Evolutionary conservation across 352 stramenopile species (phyloP), one percentile per base, ranked within the genome.

Genomic region (Plasmopara halstedii): DNA sequence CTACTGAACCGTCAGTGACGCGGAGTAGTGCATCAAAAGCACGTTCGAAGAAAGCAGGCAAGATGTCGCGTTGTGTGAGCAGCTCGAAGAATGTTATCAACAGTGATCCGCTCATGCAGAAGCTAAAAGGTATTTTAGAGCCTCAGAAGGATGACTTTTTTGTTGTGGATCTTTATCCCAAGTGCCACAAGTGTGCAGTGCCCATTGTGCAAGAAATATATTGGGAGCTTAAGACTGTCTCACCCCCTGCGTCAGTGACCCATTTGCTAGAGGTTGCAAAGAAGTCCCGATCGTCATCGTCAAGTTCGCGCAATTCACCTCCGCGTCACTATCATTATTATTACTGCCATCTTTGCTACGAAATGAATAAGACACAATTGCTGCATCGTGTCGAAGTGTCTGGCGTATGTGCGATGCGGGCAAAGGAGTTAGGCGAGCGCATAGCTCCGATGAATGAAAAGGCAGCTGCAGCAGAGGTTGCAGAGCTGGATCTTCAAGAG

Each of bases 61-160:
- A 60, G 14, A 44, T 69, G 6, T 62, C 62, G 4, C 70, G 67
- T 17, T 59, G 67, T 22, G 52, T 63, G 22, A 85, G 52, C 32
- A 58, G 43, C 41, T 73, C 70, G 20, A 93, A 92, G 56, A 83
- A 77, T 19, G 74, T 81, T 9, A 62, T 92, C 13, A 92, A 92
- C 45, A 74, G 56, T 40, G 95, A 99, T 50, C 94, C 91, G 36
- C 83, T 99, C 19, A 98, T 99, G 94, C 83, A 96, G 46, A 97
- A 97, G 58, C 83, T 99, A 8, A 97, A 97, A 32, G 89, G 96
- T 18, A 98, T 98, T 39, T 85, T 99, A 36, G 83, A 97, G 42
- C 95, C 94, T n/a, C 98, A 99, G 77, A 99, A 99, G 57, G 95
- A 98, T 19, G 96, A 97, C 54, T 99, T 99, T 46, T 97, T 99